Evolutionary conservation across 179 eudicot species (phyloP).

Genomic region (Heliamphora pulchella): DNA sequence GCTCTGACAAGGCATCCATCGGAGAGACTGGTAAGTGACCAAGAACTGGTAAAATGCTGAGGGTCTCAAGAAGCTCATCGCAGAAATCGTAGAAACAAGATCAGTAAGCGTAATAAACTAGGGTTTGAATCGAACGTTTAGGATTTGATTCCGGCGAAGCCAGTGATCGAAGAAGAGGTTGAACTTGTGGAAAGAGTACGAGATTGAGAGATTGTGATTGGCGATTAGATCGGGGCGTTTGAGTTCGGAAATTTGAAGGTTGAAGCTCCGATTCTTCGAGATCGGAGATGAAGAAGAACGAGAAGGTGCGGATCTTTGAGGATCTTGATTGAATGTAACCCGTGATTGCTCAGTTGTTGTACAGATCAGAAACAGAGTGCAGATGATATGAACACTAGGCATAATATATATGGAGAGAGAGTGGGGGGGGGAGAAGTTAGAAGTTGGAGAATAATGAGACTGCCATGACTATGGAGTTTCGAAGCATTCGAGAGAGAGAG

Average conservation of each 20-base stretch:
- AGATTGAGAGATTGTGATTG: not conserved
- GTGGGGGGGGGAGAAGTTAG: not conserved
- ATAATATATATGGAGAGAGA: not conserved
- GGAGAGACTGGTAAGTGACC: constrained; percentile 3
- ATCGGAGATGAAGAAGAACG: not conserved
- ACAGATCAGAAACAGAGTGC: not conserved
- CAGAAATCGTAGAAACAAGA: not conserved
- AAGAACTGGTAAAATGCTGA: constrained; percentile 3
- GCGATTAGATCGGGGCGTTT: not conserved
- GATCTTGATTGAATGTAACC: not conserved
- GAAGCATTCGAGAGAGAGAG: no score
- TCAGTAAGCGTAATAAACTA: not conserved
- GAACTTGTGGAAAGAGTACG: not conserved
- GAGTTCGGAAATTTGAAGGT: not conserved
- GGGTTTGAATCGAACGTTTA: not conserved
- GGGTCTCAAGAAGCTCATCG: constrained; percentile 17
- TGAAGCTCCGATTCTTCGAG: not conserved
- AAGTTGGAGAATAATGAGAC: no score
- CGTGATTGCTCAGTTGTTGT: not conserved
- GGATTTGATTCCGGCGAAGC: not conserved
- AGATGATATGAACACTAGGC: not conserved
- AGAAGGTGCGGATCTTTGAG: not conserved
- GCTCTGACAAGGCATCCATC: constrained; percentile 12
- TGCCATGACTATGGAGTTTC: no score
- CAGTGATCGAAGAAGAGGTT: not conserved